phyloP scores from a whole-genome alignment of 345 rosid genomes.

The Citrus hindsii region DNA sequence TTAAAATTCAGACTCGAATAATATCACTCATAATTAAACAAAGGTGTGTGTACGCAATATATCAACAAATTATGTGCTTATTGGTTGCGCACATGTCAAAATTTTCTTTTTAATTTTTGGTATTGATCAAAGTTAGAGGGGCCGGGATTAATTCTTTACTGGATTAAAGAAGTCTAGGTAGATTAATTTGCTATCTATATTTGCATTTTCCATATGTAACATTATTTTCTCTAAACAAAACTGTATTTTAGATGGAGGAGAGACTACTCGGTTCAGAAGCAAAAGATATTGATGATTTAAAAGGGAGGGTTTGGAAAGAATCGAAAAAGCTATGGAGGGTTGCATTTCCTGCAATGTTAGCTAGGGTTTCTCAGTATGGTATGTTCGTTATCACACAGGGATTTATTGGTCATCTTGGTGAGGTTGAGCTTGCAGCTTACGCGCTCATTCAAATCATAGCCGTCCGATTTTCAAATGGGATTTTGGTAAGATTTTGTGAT shows the following conservation, averaged over 20 bases:
- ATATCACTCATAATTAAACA: too few species aligned
- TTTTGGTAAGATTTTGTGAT: slow-evolving; percentile 26
- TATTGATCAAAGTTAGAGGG: too few species aligned
- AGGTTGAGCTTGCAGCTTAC: slow-evolving; percentile 45
- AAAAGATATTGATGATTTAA: slow-evolving; percentile 11
- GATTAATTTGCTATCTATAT: not conserved
- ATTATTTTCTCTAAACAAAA: not conserved
- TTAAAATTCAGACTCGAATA: too few species aligned
- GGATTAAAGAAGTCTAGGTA: too few species aligned
- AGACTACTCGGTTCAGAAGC: slow-evolving; percentile 18
- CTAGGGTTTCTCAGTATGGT: slow-evolving; percentile 41
- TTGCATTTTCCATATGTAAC: not conserved
- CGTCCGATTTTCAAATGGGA: slow-evolving; percentile 52
- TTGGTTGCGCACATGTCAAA: too few species aligned
- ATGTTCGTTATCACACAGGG: slow-evolving; percentile 55
- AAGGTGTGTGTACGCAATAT: too few species aligned
- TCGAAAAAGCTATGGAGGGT: slow-evolving; percentile 43
- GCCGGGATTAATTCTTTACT: not conserved
- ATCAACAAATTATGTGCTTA: too few species aligned
- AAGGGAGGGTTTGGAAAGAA: slow-evolving; percentile 43
- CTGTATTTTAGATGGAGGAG: slow-evolving; percentile 15
- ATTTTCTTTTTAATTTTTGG: too few species aligned
- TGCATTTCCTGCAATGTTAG: slow-evolving; percentile 47
- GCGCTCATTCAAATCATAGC: slow-evolving; percentile 56
- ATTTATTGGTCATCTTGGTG: slow-evolving; percentile 50